Evolutionary conservation across 441 rosid species (phyloP).

Genomic region (Sinapis alba): DNA sequence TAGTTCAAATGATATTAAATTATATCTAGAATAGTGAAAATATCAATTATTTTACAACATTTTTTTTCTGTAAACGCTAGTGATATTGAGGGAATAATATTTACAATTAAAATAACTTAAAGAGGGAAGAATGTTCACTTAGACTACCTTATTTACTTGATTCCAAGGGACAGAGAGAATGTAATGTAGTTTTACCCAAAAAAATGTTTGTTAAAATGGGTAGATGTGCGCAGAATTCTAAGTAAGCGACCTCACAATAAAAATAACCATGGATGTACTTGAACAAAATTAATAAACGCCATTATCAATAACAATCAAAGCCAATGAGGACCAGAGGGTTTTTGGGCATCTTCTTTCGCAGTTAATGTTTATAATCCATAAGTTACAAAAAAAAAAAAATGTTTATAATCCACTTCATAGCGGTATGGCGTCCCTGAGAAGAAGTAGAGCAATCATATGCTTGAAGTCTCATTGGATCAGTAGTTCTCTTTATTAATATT

Average conservation of each 20-base stretch:
- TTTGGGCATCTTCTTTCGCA: neutral
- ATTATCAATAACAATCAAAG: neutral
- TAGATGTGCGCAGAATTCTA: neutral
- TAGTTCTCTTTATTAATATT: neutral
- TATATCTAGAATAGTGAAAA: no score
- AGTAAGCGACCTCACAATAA: neutral
- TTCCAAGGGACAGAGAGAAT: neutral
- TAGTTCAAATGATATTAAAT: no score
- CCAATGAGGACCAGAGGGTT: neutral
- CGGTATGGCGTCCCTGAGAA: neutral
- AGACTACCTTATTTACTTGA: no score
- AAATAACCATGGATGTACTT: neutral
- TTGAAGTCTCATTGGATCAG: neutral
- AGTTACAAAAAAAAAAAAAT: no score
- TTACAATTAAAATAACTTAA: no score
- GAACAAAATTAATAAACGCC: neutral
- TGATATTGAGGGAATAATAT: no score
- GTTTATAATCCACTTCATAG: neutral
- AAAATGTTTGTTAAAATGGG: neutral
- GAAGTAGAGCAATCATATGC: neutral
- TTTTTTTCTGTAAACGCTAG: no score
- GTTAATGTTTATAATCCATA: no score
- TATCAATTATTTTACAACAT: no score
- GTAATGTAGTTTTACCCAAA: neutral
- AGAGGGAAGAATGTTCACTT: no score